phyloP scores from a whole-genome alignment of 352 stramenopile species.

The Phytophthora quininea region DNA sequence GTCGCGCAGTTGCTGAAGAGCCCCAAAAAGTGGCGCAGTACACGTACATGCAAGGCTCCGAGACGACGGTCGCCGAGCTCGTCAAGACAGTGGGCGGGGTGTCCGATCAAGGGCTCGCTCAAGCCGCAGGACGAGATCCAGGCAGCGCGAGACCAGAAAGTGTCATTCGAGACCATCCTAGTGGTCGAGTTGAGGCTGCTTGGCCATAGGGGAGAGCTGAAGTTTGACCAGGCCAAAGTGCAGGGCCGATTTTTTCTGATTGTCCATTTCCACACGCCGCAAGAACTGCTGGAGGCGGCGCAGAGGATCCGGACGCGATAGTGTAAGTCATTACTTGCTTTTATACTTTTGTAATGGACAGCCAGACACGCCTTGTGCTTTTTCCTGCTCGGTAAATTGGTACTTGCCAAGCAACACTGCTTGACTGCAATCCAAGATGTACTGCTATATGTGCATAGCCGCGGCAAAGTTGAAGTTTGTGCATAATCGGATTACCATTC shows the following conservation, averaged over 20 bases:
- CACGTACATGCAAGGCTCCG: conserved; percentile 38
- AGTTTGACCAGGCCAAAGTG: conserved; percentile 37
- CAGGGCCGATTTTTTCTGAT: conserved; percentile 32
- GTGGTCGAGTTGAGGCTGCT: conserved; percentile 32
- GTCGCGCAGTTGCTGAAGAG: conserved; percentile 29
- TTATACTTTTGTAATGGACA: too few species aligned
- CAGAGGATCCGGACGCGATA: conserved; percentile 1
- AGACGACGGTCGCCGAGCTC: conserved; percentile 36
- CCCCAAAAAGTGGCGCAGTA: conserved; percentile 34
- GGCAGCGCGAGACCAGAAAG: conserved; percentile 8
- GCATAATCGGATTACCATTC: conserved; percentile 1
- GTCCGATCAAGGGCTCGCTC: conserved; percentile 25
- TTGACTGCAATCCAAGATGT: too few species aligned
- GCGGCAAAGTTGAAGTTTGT: not conserved
- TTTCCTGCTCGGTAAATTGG: too few species aligned
- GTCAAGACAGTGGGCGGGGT: conserved; percentile 27
- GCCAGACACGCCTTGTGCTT: too few species aligned
- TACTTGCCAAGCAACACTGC: too few species aligned
- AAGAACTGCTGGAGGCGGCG: conserved; percentile 28
- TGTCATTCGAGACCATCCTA: conserved; percentile 6
- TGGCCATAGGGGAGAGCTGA: conserved; percentile 1
- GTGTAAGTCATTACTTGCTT: too few species aligned
- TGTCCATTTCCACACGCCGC: conserved; percentile 34
- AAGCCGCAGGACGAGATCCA: conserved; percentile 27
- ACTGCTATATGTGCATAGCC: too few species aligned